Evolutionary conservation across 306 rosid genomes (phyloP).

Genomic region (Carpinus fangiana): DNA sequence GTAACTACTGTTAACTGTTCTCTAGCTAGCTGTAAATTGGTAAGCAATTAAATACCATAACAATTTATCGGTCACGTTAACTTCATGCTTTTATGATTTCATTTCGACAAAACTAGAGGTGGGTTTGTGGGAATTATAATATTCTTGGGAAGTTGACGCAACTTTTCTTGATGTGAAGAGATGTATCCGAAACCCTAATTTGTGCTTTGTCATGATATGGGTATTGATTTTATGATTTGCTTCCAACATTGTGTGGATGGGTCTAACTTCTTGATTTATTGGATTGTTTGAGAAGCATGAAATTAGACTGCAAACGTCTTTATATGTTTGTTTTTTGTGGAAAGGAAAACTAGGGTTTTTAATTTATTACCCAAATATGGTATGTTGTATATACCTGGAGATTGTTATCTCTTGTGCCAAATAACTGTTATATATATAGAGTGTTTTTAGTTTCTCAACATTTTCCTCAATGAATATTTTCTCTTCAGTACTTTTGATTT

Average conservation of each 20-base stretch:
- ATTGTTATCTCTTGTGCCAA: slow-evolving; percentile 57
- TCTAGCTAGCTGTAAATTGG: slow-evolving; percentile 30
- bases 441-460: slow-evolving; percentile 15
- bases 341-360: slow-evolving; percentile 64
- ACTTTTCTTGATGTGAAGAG: slow-evolving; percentile 21
- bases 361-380: not conserved
- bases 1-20: slow-evolving; percentile 8
- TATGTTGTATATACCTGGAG: slow-evolving; percentile 8
- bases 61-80: slow-evolving; percentile 22
- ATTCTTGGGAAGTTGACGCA: slow-evolving; percentile 20
- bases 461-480: slow-evolving; percentile 22
- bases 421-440: slow-evolving; percentile 16
- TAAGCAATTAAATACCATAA: slow-evolving; percentile 45
- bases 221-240: slow-evolving; percentile 6
- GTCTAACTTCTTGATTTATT: slow-evolving; percentile 15
- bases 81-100: slow-evolving; percentile 22
- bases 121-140: slow-evolving; percentile 27
- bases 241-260: slow-evolving; percentile 27
- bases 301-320: slow-evolving; percentile 25
- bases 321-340: slow-evolving; percentile 21
- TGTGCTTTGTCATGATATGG: slow-evolving; percentile 17
- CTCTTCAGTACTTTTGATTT: slow-evolving; percentile 19
- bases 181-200: slow-evolving; percentile 59
- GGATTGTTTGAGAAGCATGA: slow-evolving; percentile 19
- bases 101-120: slow-evolving; percentile 25